These are phyloP conservation scores for Penicillium sp. DNA, from an alignment of 2,329 filamentous ascomycete species.

Conservation along the genomic window DNA sequence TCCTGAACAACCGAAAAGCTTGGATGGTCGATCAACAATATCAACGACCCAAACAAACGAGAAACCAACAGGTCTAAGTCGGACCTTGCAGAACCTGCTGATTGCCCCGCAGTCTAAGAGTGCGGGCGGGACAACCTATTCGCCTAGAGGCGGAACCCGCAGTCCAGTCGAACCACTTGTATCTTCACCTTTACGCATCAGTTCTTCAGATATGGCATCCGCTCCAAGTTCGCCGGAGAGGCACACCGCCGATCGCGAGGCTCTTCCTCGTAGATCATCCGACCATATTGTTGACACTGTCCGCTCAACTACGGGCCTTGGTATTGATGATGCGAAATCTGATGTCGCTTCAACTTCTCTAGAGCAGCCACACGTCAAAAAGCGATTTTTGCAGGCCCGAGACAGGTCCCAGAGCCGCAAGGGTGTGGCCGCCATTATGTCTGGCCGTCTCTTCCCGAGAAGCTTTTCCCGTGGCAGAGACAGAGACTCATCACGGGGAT, in stretches of 20 bases:
- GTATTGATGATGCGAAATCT: slow-evolving; percentile 13
- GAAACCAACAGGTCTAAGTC: slow-evolving; percentile 42
- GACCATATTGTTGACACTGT: slow-evolving; percentile 33
- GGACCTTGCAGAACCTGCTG: slow-evolving; percentile 69
- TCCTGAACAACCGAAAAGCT: slow-evolving; percentile 43
- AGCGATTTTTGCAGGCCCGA: slow-evolving; percentile 10
- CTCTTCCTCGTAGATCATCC: slow-evolving; percentile 35
- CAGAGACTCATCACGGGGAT: slow-evolving; percentile 39
- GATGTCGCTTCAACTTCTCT: slow-evolving; percentile 9
- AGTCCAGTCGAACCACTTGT: slow-evolving; percentile 28
- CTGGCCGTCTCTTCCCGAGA: slow-evolving; percentile 37
- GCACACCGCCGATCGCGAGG: slow-evolving; percentile 36
- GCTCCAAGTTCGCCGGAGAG: slow-evolving; percentile 33
- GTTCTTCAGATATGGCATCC: slow-evolving; percentile 34
- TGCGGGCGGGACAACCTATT: slow-evolving; percentile 36
- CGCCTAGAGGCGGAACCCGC: slow-evolving; percentile 26
- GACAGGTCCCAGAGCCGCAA: slow-evolving; percentile 29
- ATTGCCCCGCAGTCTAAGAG: slow-evolving; percentile 36
- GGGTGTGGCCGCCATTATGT: slow-evolving; percentile 51
- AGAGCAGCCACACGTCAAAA: slow-evolving; percentile 14
- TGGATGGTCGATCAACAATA: slow-evolving; percentile 1
- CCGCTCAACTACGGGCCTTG: slow-evolving; percentile 7
- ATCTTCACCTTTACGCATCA: slow-evolving; percentile 38
- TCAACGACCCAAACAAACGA: background rate
- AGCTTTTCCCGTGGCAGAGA: slow-evolving; percentile 39